Evolutionary conservation across 371 early-diverging fungal genomes (phyloP).

Genomic region (Vittaforma corneae): DNA sequence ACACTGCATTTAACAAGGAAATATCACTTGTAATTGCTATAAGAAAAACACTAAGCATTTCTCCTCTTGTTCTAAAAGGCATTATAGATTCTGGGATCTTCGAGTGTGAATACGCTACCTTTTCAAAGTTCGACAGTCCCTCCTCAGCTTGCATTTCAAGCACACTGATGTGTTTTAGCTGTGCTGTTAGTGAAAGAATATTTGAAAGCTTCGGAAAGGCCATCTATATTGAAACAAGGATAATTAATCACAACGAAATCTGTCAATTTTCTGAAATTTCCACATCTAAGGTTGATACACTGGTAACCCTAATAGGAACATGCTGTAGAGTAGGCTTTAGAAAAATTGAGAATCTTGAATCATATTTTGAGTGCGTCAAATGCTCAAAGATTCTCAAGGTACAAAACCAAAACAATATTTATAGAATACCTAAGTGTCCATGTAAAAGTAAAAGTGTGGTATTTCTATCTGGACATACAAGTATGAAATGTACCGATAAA

Average conservation of each 20-base stretch:
- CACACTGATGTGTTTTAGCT: constrained; percentile 30
- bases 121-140: constrained; percentile 1
- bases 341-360: constrained; percentile 22
- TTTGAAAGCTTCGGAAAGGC: constrained; percentile 3
- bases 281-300: constrained; percentile 15
- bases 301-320: constrained; percentile 45
- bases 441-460: constrained; percentile 53
- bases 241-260: not conserved
- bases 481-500: constrained; percentile 35
- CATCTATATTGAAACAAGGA: constrained; percentile 12
- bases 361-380: constrained; percentile 52
- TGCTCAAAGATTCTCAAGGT: constrained; percentile 41
- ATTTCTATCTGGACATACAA: constrained; percentile 22
- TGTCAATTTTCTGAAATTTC: constrained; percentile 1
- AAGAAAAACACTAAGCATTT: not conserved
- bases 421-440: constrained; percentile 42
- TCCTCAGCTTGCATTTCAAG: too few species aligned
- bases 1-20: constrained; percentile 31
- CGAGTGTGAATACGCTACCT: not conserved
- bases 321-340: constrained; percentile 48
- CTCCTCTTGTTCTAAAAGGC: not conserved
- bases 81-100: constrained; percentile 10
- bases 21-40: constrained; percentile 7
- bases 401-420: constrained; percentile 29
- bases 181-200: constrained; percentile 30